Percentiles rank a stretch among this genome's conserved stretches.
Conservation (phyloP, 441 rosid species). For the Isatis lusitanica region DNA sequence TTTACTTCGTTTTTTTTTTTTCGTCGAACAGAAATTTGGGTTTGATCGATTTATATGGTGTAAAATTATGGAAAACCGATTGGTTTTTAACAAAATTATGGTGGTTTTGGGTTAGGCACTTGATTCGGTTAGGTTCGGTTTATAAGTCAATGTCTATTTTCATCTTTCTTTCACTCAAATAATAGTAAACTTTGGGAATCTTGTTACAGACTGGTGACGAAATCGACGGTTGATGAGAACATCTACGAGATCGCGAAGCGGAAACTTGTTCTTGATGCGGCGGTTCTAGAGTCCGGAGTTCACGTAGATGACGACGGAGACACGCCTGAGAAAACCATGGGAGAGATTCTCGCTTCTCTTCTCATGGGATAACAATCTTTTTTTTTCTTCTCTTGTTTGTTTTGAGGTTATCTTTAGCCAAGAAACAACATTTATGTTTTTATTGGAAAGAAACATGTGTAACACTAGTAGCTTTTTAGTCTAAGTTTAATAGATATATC, state of each 20-base stretch:
- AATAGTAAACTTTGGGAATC: background rate
- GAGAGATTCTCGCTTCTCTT: constrained; percentile 88
- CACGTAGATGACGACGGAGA: constrained; percentile 59
- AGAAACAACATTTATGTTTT: constrained; percentile 19
- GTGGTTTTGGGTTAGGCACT: background rate
- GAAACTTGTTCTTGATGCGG: constrained; percentile 83
- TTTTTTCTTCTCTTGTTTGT: background rate
- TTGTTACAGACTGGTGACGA: constrained; percentile 74
- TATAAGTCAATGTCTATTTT: background rate
- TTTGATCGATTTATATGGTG: background rate
- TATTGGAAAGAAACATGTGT: constrained; percentile 24
- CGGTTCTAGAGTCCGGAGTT: constrained; percentile 80
- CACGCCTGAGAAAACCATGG: constrained; percentile 79
- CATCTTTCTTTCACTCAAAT: background rate
- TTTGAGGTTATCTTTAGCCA: constrained; percentile 25
- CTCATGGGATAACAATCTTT: constrained; percentile 53
- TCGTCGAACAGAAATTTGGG: background rate
- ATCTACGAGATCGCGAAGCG: constrained; percentile 88
- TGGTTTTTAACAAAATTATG: background rate
- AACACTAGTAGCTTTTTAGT: constrained; percentile 23
- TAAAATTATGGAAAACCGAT: no score
- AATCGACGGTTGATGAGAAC: constrained; percentile 90
- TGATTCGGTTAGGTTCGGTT: background rate
- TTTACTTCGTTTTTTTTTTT: background rate
- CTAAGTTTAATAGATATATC: constrained; percentile 24